Evolutionary conservation across 495 filamentous ascomycete species (phyloP), one percentile per base, ranked within the genome.

Genomic region (Talaromyces liani): DNA sequence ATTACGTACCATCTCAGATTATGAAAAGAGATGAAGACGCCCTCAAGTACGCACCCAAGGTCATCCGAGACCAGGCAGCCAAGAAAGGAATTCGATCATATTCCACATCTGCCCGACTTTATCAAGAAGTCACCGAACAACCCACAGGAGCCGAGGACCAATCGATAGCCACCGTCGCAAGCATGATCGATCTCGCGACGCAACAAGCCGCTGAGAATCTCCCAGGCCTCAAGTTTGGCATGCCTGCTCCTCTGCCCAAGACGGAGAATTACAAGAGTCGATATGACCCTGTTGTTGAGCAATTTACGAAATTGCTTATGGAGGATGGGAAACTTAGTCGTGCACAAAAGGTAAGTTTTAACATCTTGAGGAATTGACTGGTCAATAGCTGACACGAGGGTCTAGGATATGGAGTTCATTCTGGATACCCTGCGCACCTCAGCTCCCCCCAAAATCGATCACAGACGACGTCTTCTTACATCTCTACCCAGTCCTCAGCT

Each of bases 271-370:
- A 90, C 66, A 87, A 90, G 65, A 73, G 90, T 64, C 84, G 94
- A 61, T 95, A 97, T 71, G 88, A 95, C 68, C 82, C 89, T 3
- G 73, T 97, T 24, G 77, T 98, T 34, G 77, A 87, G 53, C 94
- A 96, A 78, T 80, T 97, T 66, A 96, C 91, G 18, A 92, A 91
- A 74, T 82, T 96, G 61, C 65, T 98, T 60, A 98, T 98, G 93
- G 77, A 79, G 65, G 82, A 96, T 76, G 94, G 94, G 56, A 96
- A 97, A 75, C 79, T 92, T 69, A 84, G 85, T 68, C 79, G 81
- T 74, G 92, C 91, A 22, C 89, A 97, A 73, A 86, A 87, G 82
- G 91, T 96, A 82, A 82, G 54, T 16, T 68, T 65, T 61, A 47
- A 14, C 12, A 25, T 41, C n/a, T 49, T 49, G 45, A 49, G 6